Conservation (phyloP, 73 alveolate species). For the Paramecium primaurelia region DNA sequence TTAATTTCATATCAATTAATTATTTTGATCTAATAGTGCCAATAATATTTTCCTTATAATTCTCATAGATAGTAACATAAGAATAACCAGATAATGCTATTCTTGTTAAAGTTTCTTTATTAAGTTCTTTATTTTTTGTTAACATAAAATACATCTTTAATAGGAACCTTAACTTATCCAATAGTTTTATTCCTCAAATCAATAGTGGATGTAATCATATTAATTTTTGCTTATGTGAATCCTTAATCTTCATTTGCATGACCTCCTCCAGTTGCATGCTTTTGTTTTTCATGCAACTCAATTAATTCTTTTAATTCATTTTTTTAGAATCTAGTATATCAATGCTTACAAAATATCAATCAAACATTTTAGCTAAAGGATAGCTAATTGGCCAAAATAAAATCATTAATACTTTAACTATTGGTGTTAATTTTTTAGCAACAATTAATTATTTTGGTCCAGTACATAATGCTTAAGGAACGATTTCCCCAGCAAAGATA, state of each 20-base stretch:
- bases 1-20: constrained; percentile 5
- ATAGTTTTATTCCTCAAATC: constrained; percentile 64
- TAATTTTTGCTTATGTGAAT: constrained; percentile 61
- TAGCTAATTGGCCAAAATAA: constrained; percentile 64
- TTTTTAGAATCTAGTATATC: constrained; percentile 19
- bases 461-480: constrained; percentile 96
- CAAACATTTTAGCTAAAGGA: constrained; percentile 79
- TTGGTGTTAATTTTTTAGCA: constrained; percentile 88
- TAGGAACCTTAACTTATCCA: constrained; percentile 67
- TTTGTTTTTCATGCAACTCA: background rate
- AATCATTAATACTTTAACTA: constrained; percentile 75
- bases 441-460: constrained; percentile 91
- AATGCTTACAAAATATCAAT: constrained; percentile 62
- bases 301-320: constrained; percentile 53
- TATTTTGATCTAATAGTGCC: constrained; percentile 70
- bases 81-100: constrained; percentile 71
- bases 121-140: constrained; percentile 51
- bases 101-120: constrained; percentile 65
- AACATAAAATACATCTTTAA: constrained; percentile 51
- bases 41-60: constrained; percentile 62
- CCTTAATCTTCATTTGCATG: constrained; percentile 53
- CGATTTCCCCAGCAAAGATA: constrained; percentile 90
- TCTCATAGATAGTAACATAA: constrained; percentile 71
- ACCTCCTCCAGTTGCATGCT: background rate
- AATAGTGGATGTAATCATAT: constrained; percentile 72